Conservation (phyloP, 257 asterid species). For the Solanum lycopersicoides region DNA sequence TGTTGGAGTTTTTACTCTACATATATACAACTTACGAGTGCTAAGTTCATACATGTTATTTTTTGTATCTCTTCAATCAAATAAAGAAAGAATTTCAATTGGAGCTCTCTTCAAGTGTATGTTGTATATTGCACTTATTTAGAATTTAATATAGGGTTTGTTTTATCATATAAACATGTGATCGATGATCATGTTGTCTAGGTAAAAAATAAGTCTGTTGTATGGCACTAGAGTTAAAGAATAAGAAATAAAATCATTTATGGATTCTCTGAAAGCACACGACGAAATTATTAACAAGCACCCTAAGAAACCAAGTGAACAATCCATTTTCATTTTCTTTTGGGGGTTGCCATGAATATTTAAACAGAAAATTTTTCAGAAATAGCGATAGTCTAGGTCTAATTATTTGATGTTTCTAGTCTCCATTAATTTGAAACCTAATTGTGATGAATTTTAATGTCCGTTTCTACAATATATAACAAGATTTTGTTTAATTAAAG, state of each 20-base stretch:
- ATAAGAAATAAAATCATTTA: not conserved
- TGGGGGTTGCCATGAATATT: not conserved
- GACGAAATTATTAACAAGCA: not conserved
- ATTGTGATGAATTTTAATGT: no score
- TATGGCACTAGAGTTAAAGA: not conserved
- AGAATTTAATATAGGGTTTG: not conserved
- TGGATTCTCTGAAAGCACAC: not conserved
- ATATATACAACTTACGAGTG: not conserved
- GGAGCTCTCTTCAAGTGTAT: not conserved
- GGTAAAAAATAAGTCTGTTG: not conserved
- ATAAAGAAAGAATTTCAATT: not conserved
- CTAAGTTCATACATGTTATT: not conserved
- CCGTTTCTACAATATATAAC: no score
- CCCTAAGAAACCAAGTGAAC: not conserved
- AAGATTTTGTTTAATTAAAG: no score
- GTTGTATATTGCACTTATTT: not conserved
- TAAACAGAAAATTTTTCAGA: no score
- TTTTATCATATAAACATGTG: not conserved
- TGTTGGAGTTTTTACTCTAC: not conserved
- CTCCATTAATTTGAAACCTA: not conserved
- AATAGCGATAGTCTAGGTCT: not conserved
- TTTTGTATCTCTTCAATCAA: no score
- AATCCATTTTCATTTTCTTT: not conserved
- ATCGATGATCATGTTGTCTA: not conserved
- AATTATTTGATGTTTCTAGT: not conserved